Percentiles rank a stretch among this genome's conserved stretches.
phyloP scores from a whole-genome alignment of 495 filamentous ascomycete species.

The Parachaetomium inaequale region DNA sequence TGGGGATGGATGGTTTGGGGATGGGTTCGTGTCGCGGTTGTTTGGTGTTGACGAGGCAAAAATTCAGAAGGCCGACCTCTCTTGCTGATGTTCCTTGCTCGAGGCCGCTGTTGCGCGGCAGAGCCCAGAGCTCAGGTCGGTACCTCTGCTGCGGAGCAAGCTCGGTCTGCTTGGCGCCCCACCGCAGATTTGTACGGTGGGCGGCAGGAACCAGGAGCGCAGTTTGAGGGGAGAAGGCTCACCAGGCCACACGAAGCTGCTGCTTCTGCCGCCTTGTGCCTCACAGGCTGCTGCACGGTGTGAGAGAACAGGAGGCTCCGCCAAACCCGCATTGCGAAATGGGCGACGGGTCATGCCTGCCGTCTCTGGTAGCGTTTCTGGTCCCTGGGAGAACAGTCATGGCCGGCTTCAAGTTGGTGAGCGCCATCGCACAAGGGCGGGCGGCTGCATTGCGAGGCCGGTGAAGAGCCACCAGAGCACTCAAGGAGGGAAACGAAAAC shows the following conservation, averaged over 20 bases:
- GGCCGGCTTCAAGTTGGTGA: neutral
- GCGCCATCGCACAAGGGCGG: conserved; percentile 2
- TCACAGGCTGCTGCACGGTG: too few species aligned
- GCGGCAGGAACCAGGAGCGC: conserved; percentile 15
- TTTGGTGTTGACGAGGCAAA: conserved; percentile 38
- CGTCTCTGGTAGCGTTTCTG: too few species aligned
- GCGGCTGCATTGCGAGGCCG: neutral
- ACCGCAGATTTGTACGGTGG: conserved; percentile 14
- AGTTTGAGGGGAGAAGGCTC: too few species aligned
- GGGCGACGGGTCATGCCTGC: too few species aligned
- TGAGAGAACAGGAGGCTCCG: too few species aligned
- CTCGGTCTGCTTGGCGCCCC: conserved; percentile 15
- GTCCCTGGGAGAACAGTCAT: too few species aligned
- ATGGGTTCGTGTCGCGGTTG: conserved; percentile 24
- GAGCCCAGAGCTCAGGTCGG: conserved; percentile 9
- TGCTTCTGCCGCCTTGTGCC: too few species aligned
- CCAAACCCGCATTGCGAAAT: too few species aligned
- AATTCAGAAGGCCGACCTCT: conserved; percentile 29
- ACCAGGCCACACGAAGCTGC: too few species aligned
- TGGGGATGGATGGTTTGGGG: conserved; percentile 21
- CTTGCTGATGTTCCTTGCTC: conserved; percentile 28
- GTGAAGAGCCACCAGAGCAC: neutral
- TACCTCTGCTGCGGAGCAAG: conserved; percentile 7
- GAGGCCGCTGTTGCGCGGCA: conserved; percentile 26
- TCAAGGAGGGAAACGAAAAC: conserved; percentile 17